Evolutionary conservation across 257 asterid genomes (phyloP).

Genomic region (Fraxinus cuspidata): DNA sequence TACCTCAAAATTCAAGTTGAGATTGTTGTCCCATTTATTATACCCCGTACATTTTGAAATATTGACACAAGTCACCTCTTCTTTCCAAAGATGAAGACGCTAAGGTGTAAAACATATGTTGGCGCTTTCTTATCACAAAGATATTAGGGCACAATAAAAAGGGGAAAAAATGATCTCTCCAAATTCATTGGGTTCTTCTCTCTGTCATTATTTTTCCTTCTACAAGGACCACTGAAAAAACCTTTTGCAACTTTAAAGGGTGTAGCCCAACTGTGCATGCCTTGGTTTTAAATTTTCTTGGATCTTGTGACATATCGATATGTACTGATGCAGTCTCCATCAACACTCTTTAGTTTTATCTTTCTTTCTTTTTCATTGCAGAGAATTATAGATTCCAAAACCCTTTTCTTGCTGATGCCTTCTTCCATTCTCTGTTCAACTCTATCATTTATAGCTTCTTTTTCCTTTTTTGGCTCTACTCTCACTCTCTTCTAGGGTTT

Average conservation of each 20-base stretch:
- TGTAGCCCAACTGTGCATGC: constrained; percentile 16
- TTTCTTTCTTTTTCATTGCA: constrained; percentile 23
- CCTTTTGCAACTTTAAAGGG: constrained; percentile 17
- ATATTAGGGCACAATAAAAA: too few species aligned
- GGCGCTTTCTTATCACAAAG: too few species aligned
- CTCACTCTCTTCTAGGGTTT: not conserved
- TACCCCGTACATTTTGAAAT: too few species aligned
- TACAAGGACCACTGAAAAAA: constrained; percentile 16
- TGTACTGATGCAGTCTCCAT: constrained; percentile 17
- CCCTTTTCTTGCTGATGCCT: constrained; percentile 11
- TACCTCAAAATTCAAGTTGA: too few species aligned
- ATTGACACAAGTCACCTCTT: too few species aligned
- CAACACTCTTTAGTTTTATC: constrained; percentile 4
- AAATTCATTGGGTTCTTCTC: not conserved
- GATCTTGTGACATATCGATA: constrained; percentile 24
- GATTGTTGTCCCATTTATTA: too few species aligned
- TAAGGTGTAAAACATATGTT: too few species aligned
- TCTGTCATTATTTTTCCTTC: not conserved
- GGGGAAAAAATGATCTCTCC: not conserved
- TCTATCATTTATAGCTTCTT: not conserved
- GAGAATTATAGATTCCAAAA: constrained; percentile 16
- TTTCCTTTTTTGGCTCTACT: not conserved
- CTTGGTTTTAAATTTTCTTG: constrained; percentile 23
- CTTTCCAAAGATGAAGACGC: too few species aligned
- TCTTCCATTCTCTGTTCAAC: not conserved